These are phyloP conservation scores for Thalia dealbata DNA, from an alignment of 176 grass and related monocot species.

Conservation along the genomic window DNA sequence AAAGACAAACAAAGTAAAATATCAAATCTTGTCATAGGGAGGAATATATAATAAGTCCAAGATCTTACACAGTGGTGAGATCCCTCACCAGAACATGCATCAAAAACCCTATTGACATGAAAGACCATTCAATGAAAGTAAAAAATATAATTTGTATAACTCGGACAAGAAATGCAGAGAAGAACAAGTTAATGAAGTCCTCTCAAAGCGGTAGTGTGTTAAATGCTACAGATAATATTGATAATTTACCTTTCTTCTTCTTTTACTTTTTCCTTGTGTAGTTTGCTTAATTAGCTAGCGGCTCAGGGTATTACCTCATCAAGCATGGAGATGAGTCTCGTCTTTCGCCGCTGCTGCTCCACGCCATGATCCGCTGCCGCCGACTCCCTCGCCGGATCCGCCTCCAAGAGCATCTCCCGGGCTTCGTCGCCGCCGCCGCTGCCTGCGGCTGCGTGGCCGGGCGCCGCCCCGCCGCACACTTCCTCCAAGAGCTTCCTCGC, in stretches of 20 bases:
- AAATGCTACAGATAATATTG: not conserved
- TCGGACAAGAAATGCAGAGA: not conserved
- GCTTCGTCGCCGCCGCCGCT: not conserved
- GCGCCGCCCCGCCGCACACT: not conserved
- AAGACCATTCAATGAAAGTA: not conserved
- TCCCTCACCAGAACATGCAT: not conserved
- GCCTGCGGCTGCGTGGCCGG: not conserved
- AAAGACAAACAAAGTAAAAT: not conserved
- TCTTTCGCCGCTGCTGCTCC: slow-evolving; percentile 11
- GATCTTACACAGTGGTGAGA: not conserved
- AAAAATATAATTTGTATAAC: not conserved
- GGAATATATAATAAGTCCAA: not conserved
- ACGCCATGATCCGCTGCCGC: slow-evolving; percentile 2
- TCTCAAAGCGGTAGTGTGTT: not conserved
- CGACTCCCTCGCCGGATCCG: slow-evolving; percentile 13
- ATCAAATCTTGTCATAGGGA: not conserved
- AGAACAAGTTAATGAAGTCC: not conserved
- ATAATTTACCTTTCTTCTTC: not conserved
- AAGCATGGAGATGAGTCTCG: slow-evolving; percentile 11
- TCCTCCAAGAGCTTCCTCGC: slow-evolving; percentile 14
- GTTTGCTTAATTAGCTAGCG: not conserved
- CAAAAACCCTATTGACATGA: slow-evolving; percentile 19
- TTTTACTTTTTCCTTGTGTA: not conserved
- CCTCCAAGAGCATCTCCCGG: slow-evolving; percentile 6
- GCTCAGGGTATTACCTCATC: slow-evolving; percentile 3